A percentile compares a stretch with the other conserved stretches of the same genome.
Evolutionary conservation across 441 rosid species (phyloP).

Genomic region (Erodium texanum): DNA sequence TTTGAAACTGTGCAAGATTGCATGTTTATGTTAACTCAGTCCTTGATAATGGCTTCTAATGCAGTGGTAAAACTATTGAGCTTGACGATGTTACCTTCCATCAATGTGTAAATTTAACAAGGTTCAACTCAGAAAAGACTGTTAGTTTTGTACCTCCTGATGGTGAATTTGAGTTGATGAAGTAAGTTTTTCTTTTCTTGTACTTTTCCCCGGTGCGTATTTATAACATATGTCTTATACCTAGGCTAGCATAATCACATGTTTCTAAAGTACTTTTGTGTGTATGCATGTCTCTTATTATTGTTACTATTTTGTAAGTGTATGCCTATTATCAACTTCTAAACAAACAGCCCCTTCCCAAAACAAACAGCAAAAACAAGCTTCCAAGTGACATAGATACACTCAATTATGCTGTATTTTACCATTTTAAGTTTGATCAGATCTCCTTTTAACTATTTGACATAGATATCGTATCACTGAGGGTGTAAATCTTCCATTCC

Average conservation of each 20-base stretch:
- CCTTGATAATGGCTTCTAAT: conserved; percentile 22
- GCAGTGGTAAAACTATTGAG: conserved; percentile 98
- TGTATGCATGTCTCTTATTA: neutral
- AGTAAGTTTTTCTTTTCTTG: conserved; percentile 42
- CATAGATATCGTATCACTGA: conserved; percentile 88
- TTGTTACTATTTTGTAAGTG: neutral
- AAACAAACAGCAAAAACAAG: conserved; percentile 78
- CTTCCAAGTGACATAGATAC: too few relatives aligned
- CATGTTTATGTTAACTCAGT: neutral
- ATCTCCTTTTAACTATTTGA: conserved; percentile 2
- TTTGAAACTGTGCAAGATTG: neutral
- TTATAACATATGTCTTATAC: neutral
- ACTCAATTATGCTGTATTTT: neutral
- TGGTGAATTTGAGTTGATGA: conserved; percentile 99
- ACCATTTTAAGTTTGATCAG: neutral
- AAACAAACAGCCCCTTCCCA: neutral
- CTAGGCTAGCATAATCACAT: too few relatives aligned
- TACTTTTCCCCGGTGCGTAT: neutral
- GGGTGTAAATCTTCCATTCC: conserved; percentile 95
- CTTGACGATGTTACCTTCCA: conserved; percentile 98
- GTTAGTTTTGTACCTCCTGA: conserved; percentile 99
- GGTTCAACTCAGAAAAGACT: conserved; percentile 95
- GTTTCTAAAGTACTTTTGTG: too few relatives aligned
- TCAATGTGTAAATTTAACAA: conserved; percentile 91
- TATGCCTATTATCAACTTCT: neutral